A percentile compares a stretch with the other conserved stretches of the same genome.
Conservation (phyloP, 306 rosid species). For the Casuarina glauca region DNA sequence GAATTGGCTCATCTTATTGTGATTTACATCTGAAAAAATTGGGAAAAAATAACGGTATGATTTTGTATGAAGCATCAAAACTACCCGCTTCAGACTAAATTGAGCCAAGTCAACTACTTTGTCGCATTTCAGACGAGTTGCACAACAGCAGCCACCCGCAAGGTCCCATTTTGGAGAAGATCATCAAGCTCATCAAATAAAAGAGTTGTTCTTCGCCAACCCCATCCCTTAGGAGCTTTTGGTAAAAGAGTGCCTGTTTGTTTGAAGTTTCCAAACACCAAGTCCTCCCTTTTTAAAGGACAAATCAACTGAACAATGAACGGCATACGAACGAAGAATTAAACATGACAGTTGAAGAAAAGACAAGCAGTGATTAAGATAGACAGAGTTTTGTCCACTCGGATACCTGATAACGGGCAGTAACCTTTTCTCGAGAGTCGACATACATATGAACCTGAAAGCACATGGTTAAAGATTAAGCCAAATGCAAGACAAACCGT, state of each 20-base stretch:
- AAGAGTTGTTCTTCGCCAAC: constrained; percentile 96
- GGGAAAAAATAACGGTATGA: constrained; percentile 6
- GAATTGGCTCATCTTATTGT: not conserved
- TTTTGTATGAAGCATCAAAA: constrained; percentile 21
- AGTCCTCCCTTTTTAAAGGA: constrained; percentile 92
- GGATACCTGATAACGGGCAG: constrained; percentile 92
- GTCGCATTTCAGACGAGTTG: constrained; percentile 66
- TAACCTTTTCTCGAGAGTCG: constrained; percentile 83
- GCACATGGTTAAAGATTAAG: constrained; percentile 2
- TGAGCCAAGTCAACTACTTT: constrained; percentile 20
- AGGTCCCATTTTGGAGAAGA: constrained; percentile 87
- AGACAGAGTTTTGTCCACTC: constrained; percentile 21
- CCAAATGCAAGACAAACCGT: constrained; percentile 10
- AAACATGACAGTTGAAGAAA: constrained; percentile 1
- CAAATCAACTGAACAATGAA: constrained; percentile 61
- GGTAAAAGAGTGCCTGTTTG: constrained; percentile 96
- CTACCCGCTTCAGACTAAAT: not conserved
- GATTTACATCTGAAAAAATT: constrained; percentile 22
- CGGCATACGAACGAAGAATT: constrained; percentile 21
- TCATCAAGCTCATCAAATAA: constrained; percentile 84
- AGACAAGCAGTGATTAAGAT: not conserved
- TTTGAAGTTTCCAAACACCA: constrained; percentile 89
- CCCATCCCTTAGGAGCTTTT: constrained; percentile 98
- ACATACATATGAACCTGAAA: constrained; percentile 83
- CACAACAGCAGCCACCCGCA: constrained; percentile 85